A percentile compares a stretch with the other conserved stretches of the same genome.
Evolutionary conservation across 2,329 filamentous ascomycete genomes (phyloP).

Genomic region (Microthyrium microscopicum): DNA sequence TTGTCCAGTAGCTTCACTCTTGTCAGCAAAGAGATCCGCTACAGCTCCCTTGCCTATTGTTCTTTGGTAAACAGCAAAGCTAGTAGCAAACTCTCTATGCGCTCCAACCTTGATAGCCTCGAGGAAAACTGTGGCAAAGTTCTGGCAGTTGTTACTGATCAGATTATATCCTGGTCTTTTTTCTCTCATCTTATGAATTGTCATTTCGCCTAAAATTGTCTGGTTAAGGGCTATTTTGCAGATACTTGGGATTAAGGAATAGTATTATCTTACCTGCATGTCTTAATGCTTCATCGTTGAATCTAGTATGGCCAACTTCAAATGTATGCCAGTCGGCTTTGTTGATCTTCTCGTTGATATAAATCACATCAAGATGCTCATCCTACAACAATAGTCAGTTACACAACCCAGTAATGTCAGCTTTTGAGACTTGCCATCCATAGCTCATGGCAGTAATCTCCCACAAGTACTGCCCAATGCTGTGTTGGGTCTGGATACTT

Average conservation of each 20-base stretch:
- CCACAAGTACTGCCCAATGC: constrained; percentile 43
- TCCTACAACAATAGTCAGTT: constrained; percentile 16
- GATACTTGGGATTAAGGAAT: background rate
- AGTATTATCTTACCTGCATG: constrained; percentile 2
- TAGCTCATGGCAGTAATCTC: constrained; percentile 38
- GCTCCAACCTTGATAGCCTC: constrained; percentile 37
- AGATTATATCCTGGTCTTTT: constrained; percentile 37
- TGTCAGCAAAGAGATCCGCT: constrained; percentile 32
- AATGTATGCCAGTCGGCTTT: constrained; percentile 6
- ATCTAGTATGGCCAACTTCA: constrained; percentile 5
- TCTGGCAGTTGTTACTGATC: constrained; percentile 45
- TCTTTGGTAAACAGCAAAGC: constrained; percentile 35
- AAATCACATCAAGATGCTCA: constrained; percentile 39
- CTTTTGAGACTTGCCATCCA: constrained; percentile 33
- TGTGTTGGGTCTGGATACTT: constrained; percentile 42
- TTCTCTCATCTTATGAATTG: constrained; percentile 35
- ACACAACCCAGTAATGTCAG: no score
- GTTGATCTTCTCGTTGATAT: constrained; percentile 27
- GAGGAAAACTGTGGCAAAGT: constrained; percentile 35
- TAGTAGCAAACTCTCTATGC: constrained; percentile 36
- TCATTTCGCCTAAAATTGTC: no score
- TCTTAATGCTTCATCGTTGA: constrained; percentile 7
- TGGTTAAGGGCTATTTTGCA: no score
- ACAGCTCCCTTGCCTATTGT: constrained; percentile 34
- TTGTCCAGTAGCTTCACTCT: constrained; percentile 18